Evolutionary conservation across 768 basidiomycete species (phyloP).

Genomic region (Trametes meyenii): DNA sequence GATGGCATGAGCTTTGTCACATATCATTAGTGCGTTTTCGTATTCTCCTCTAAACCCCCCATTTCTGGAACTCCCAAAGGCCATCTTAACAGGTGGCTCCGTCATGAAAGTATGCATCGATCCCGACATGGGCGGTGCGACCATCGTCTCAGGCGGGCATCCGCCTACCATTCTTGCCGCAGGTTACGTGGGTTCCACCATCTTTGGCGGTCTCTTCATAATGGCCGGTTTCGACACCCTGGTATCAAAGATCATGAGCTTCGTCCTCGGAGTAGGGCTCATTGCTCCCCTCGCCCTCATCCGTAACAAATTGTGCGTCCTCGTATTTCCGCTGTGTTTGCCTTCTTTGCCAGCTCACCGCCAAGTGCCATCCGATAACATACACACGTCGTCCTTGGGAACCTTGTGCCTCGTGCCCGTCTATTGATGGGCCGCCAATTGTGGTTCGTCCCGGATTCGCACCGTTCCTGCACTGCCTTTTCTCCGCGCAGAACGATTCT

Average conservation of each 20-base stretch:
- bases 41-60: slow-evolving; percentile 5
- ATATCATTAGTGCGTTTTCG: slow-evolving; percentile 62
- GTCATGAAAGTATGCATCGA: slow-evolving; percentile 83
- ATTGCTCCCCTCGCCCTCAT: slow-evolving; percentile 86
- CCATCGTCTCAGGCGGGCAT: slow-evolving; percentile 75
- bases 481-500: slow-evolving; percentile 69
- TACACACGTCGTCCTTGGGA: slow-evolving; percentile 10
- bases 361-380: background rate
- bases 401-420: slow-evolving; percentile 6
- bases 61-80: slow-evolving; percentile 45
- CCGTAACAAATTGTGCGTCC: slow-evolving; percentile 82
- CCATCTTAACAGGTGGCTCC: slow-evolving; percentile 76
- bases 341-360: background rate
- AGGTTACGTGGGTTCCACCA: slow-evolving; percentile 81
- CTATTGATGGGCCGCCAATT: slow-evolving; percentile 4
- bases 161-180: slow-evolving; percentile 73
- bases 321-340: background rate
- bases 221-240: slow-evolving; percentile 87
- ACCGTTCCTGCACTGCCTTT: background rate
- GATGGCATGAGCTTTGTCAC: slow-evolving; percentile 89
- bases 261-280: slow-evolving; percentile 85
- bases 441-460: background rate
- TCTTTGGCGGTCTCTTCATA: slow-evolving; percentile 82
- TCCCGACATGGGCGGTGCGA: slow-evolving; percentile 77
- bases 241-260: slow-evolving; percentile 90